Percentiles rank a stretch among this genome's conserved stretches.
phyloP scores from a whole-genome alignment of 495 filamentous ascomycete genomes.

The Xylaria grammica region DNA sequence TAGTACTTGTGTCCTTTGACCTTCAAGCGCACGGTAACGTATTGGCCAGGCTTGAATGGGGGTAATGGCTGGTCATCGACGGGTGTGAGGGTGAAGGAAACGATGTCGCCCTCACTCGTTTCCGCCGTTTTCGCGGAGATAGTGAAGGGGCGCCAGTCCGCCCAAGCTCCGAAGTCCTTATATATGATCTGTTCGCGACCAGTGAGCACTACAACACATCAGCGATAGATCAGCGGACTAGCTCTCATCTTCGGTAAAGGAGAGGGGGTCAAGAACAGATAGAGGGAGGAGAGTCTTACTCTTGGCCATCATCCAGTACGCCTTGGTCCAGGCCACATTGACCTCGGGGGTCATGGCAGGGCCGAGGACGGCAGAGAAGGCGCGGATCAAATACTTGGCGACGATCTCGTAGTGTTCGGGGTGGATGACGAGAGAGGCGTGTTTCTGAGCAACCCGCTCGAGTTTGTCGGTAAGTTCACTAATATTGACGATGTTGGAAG shows the following conservation, averaged over 20 bases:
- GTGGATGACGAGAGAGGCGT: conserved; percentile 71
- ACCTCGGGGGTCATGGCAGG: conserved; percentile 68
- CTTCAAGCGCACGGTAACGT: conserved; percentile 63
- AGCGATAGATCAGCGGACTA: not conserved
- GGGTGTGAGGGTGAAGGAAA: conserved; percentile 71
- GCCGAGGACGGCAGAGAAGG: conserved; percentile 70
- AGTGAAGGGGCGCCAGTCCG: conserved; percentile 69
- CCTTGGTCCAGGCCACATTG: conserved; percentile 64
- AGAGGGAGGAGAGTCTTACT: conserved; percentile 20
- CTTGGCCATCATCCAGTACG: conserved; percentile 67
- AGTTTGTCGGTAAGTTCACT: conserved; percentile 66
- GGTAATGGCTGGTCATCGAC: conserved; percentile 66
- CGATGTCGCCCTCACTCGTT: conserved; percentile 53
- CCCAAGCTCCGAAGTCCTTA: conserved; percentile 61
- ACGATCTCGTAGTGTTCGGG: conserved; percentile 74
- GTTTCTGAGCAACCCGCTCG: conserved; percentile 75
- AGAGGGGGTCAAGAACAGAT: not conserved
- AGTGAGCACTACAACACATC: conserved; percentile 56
- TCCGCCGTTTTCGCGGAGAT: conserved; percentile 65
- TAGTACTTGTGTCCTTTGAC: conserved; percentile 63
- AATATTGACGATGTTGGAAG: conserved; percentile 71
- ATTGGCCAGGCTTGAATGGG: conserved; percentile 69
- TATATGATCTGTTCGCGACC: conserved; percentile 65
- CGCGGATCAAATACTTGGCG: conserved; percentile 67
- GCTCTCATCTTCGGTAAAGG: not conserved